Base-by-base conservation (phyloP, 2,329 filamentous ascomycete genomes). In the Epichloe glyceriae region DNA sequence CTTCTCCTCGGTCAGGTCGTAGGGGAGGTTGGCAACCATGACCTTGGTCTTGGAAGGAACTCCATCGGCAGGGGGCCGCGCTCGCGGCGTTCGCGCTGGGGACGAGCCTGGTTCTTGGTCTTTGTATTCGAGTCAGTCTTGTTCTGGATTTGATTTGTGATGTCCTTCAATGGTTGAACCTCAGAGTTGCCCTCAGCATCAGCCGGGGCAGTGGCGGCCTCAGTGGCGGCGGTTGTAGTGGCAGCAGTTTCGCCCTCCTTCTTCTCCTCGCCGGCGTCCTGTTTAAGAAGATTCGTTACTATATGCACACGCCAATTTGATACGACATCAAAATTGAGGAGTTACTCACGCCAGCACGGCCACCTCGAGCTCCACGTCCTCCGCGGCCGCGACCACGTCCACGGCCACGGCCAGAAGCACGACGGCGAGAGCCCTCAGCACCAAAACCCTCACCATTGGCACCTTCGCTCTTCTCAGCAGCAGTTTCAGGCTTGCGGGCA, bases 21-120 rank as follows among this genome's bases (percentile, higher is more conserved):
- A 98, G 49, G 93, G 93, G 56, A 98, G 82, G 78, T 98, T 98
- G 66, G 93, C 93, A 65, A 98, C 93, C 93, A 98, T 98, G 73
- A 98, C 88, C 86, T 98, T 98, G 72, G 87, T 97, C 85, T 96
- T 96, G 72, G 91, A 97, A 59, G 93, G 85, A 65, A 98, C 88
- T 61, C 93, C 93, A 68, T 98, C 91, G 71, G 95, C 91, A 54
- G 93, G 93, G 58, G 93, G 93, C 57, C 93, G 70, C 93, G 90
- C 81, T 96, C 79, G 61, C 80, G 77, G 62, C 79, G 76, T 73
- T 82, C 77, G 63, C 78, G 78, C 62, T 73, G 72, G 62, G 72
- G 69, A 55, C 76, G 77, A 62, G 70, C 66, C 65, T 78, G 71
- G 53, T 65, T 69, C 68, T 76, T 75, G 61, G 74, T 75, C 70